Evolutionary conservation across 1,139 yeast species (phyloP).

Genomic region (Eremothecium cymbalariae): DNA sequence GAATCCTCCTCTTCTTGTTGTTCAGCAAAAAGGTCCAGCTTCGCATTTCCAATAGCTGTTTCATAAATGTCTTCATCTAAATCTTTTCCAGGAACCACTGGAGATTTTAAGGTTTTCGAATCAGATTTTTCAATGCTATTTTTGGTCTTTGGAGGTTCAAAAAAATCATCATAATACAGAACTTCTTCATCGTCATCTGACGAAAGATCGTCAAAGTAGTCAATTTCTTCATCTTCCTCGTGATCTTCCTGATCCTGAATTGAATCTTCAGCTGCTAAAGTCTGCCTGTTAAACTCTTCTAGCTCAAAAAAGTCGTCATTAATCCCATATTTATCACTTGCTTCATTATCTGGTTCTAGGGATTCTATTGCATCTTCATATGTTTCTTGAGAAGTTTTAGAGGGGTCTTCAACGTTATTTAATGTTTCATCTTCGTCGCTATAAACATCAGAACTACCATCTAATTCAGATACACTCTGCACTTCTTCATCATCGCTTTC

Average conservation of each 20-base stretch:
- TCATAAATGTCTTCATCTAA: slow-evolving; percentile 43
- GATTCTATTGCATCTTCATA: slow-evolving; percentile 6
- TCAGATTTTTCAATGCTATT: slow-evolving; percentile 27
- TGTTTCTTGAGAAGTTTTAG: slow-evolving; percentile 1
- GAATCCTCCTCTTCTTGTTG: slow-evolving; percentile 31
- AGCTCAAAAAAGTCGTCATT: slow-evolving; percentile 82
- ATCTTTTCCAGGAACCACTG: too few relatives aligned
- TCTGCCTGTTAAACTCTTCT: slow-evolving; percentile 77
- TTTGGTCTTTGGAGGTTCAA: slow-evolving; percentile 41
- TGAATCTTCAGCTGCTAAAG: slow-evolving; percentile 59
- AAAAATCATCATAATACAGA: slow-evolving; percentile 67
- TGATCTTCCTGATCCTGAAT: slow-evolving; percentile 38
- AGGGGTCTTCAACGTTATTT: slow-evolving; percentile 12
- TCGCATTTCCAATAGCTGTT: slow-evolving; percentile 51
- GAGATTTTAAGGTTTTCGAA: too few relatives aligned
- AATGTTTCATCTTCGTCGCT: slow-evolving; percentile 18
- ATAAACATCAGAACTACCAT: too few relatives aligned
- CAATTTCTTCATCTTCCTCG: slow-evolving; percentile 49
- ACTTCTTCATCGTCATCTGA: slow-evolving; percentile 61
- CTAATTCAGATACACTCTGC: slow-evolving; percentile 15
- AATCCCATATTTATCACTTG: slow-evolving; percentile 45
- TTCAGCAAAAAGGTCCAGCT: slow-evolving; percentile 55
- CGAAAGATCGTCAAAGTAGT: slow-evolving; percentile 53
- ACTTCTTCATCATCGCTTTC: slow-evolving; percentile 10
- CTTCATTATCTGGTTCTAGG: slow-evolving; percentile 15